Base-by-base conservation (phyloP, 768 basidiomycete genomes). In the Candolleomyces aberdarensis region DNA sequence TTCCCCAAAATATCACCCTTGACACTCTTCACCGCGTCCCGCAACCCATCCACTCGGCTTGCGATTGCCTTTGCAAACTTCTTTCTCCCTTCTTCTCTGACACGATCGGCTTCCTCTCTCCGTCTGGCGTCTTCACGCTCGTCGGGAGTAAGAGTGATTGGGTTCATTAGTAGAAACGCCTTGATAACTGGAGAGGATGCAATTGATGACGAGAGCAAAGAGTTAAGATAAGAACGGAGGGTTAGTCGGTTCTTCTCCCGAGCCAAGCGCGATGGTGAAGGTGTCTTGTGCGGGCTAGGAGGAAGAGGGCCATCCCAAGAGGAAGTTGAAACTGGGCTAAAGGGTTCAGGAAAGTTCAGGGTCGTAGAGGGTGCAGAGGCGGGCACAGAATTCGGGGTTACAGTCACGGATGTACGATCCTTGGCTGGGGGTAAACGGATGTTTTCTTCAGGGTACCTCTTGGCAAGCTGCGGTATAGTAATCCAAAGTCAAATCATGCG, bases 241-340 rank as follows among this genome's bases (percentile, higher is more conserved):
- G 97, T 98, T 4, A 99, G 79, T 14, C 97, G 81, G 68, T 99
- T 99, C 82, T 95, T 96, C 72, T 99, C 97, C 26, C 97, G 81
- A 1, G 93, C 80, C 20, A 96, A 80, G 39, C 86, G 85, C 32
- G 52, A 58, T 10, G 60, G 56, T 8, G 40, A 1, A 26, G 26
- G 1, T 17, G 56, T 26, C 48, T 48, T 52, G 14, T 20, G 26
- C 8, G 63, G 41, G 41, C 44, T 43, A 6, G 20, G 62, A 22
- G 40, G 49, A 29, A 22, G 49, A 58, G 13, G 26, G 22, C 55
- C 54, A 15, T 19, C 52, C 41, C 59, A 54, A 13, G 51, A 48
- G 31, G 49, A 46, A 5, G 64, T 60, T 8, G 43, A 43, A 11
- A 44, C 41, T 15, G 56, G 49, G 39, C 8, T 20, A 17, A 51